Evolutionary conservation across 2,329 filamentous ascomycete genomes (phyloP).

Genomic region (Thelonectria discophora): DNA sequence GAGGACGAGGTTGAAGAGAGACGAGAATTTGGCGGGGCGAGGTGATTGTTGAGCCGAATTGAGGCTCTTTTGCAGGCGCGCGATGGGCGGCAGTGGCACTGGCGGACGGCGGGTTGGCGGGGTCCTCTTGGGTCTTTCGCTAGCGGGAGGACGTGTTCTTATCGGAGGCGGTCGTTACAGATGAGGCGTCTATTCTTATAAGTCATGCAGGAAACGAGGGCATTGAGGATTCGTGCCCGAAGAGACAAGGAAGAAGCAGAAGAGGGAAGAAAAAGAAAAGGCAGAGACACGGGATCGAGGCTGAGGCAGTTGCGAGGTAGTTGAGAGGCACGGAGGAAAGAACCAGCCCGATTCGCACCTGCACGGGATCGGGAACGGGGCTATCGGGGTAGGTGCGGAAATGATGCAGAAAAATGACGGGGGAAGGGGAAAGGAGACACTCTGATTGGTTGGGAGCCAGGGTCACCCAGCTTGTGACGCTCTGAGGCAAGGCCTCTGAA

Average conservation of each 20-base stretch:
- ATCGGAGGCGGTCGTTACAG: background rate
- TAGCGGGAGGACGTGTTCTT: conserved; percentile 6
- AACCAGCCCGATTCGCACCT: conserved; percentile 22
- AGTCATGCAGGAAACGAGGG: background rate
- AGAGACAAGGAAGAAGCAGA: too few relatives aligned
- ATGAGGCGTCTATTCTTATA: background rate
- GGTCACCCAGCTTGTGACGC: conserved; percentile 30
- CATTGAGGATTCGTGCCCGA: conserved; percentile 24
- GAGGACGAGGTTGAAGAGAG: background rate
- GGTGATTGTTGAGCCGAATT: conserved; percentile 23
- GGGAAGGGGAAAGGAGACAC: conserved; percentile 8
- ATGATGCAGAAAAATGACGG: conserved; percentile 14
- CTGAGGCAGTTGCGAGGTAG: background rate
- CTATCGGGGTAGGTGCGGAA: conserved; percentile 29
- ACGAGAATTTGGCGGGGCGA: conserved; percentile 21
- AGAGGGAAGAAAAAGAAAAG: background rate
- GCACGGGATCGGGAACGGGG: conserved; percentile 27
- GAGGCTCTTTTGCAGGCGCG: conserved; percentile 19
- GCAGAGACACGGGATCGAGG: conserved; percentile 1
- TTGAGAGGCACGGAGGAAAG: conserved; percentile 16
- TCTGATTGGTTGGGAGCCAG: conserved; percentile 29
- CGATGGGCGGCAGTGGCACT: conserved; percentile 18
- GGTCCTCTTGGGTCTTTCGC: conserved; percentile 18
- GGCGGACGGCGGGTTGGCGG: conserved; percentile 22
- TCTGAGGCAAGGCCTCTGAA: conserved; percentile 17